These are phyloP conservation scores for Chaetomiaceae sp. DNA, from an alignment of 2,329 filamentous ascomycete species.

Conservation along the genomic window DNA sequence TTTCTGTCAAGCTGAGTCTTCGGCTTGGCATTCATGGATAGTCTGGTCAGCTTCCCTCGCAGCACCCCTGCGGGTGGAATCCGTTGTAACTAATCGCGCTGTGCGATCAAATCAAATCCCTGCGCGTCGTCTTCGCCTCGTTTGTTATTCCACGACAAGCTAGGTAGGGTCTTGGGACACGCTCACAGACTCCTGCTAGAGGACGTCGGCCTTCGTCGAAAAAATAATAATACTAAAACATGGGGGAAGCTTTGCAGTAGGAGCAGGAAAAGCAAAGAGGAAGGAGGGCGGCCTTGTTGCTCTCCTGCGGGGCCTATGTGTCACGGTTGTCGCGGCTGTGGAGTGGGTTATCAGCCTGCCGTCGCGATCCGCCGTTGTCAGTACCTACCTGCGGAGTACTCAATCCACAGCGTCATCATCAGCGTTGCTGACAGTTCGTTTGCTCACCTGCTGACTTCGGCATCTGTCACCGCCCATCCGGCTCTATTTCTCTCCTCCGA, in stretches of 20 bases:
- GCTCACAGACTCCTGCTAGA: background rate
- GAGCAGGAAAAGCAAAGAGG: background rate
- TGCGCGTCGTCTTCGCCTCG: background rate
- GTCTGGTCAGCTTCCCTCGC: background rate
- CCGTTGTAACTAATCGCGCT: background rate
- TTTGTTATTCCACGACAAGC: too few relatives aligned
- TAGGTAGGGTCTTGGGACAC: background rate
- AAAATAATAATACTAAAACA: too few relatives aligned
- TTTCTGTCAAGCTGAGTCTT: background rate
- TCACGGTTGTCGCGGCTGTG: background rate
- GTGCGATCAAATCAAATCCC: constrained; percentile 13
- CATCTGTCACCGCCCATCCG: constrained; percentile 16
- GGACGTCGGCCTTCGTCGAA: background rate
- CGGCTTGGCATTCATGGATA: constrained; percentile 1
- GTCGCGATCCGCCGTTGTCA: too few relatives aligned
- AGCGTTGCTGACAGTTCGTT: background rate
- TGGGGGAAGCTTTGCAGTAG: background rate
- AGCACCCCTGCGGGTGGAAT: constrained; percentile 5
- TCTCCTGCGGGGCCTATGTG: background rate
- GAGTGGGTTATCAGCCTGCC: background rate
- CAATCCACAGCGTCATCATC: background rate
- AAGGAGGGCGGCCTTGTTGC: background rate
- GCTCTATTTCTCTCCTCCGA: constrained; percentile 1
- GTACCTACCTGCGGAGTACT: too few relatives aligned
- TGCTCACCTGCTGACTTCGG: constrained; percentile 11